Evolutionary conservation across 2,329 filamentous ascomycete genomes (phyloP).

Genomic region (Cladosporium oxysporum): DNA sequence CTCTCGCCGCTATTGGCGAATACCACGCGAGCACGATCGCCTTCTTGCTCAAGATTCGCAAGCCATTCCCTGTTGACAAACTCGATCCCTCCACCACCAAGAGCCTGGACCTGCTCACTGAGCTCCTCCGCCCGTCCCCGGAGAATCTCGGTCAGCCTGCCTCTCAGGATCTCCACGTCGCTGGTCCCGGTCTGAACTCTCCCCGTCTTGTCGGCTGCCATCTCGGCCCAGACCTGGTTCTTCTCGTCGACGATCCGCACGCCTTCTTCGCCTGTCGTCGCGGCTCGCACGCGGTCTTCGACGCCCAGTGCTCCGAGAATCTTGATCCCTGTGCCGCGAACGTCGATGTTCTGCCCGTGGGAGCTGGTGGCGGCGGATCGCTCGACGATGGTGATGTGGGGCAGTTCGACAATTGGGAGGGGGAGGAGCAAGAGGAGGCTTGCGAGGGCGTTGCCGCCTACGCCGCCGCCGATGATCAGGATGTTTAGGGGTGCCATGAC

Average conservation of each 20-base stretch:
- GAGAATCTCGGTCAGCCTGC: slow-evolving; percentile 29
- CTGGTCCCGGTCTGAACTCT: slow-evolving; percentile 32
- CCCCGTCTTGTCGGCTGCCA: slow-evolving; percentile 32
- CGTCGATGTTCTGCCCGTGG: slow-evolving; percentile 38
- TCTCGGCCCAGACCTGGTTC: slow-evolving; percentile 26
- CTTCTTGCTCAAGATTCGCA: slow-evolving; percentile 28
- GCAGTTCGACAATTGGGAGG: slow-evolving; percentile 20
- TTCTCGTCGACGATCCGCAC: slow-evolving; percentile 32
- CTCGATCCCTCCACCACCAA: slow-evolving; percentile 32
- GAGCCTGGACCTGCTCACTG: slow-evolving; percentile 26
- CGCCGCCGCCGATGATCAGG: slow-evolving; percentile 33
- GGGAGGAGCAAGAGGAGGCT: slow-evolving; percentile 26
- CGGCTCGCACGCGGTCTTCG: slow-evolving; percentile 28
- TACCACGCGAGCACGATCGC: slow-evolving; percentile 28
- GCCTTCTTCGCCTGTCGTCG: slow-evolving; percentile 34
- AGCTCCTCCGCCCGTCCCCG: slow-evolving; percentile 25
- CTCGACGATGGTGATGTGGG: slow-evolving; percentile 36
- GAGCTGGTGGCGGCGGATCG: slow-evolving; percentile 23
- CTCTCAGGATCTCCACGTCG: slow-evolving; percentile 37
- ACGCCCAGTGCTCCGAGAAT: slow-evolving; percentile 35
- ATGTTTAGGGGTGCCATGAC: slow-evolving; percentile 25
- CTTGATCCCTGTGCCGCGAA: slow-evolving; percentile 33
- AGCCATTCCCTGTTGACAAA: slow-evolving; percentile 35
- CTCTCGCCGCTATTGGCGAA: slow-evolving; percentile 29
- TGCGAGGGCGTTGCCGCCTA: slow-evolving; percentile 34